Percentiles rank a stretch among this genome's conserved stretches.
Evolutionary conservation across 331 rosid genomes (phyloP).

Genomic region (Malus hybrid): DNA sequence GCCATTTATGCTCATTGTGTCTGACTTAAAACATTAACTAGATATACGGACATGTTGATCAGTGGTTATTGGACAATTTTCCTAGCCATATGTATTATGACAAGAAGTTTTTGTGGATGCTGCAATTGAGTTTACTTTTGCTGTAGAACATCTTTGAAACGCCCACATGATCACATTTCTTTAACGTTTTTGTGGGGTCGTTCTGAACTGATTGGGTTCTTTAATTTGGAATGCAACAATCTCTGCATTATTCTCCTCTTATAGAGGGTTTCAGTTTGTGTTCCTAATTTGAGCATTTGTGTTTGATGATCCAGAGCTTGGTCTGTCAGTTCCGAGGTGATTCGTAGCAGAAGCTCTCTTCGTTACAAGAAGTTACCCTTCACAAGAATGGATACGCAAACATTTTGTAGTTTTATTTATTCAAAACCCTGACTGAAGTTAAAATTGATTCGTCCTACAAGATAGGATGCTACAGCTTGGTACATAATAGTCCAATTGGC

Average conservation of each 20-base stretch:
- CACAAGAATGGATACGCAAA: slow-evolving; percentile 2
- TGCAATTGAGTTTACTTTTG: neutral
- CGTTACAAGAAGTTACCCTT: slow-evolving; percentile 17
- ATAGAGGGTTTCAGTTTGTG: neutral
- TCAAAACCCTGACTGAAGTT: neutral
- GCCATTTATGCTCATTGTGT: slow-evolving; percentile 27
- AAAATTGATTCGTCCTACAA: slow-evolving; percentile 4
- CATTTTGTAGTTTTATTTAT: slow-evolving; percentile 7
- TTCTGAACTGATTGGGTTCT: neutral
- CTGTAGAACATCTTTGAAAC: neutral
- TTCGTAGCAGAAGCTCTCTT: slow-evolving; percentile 14
- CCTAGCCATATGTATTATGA: neutral
- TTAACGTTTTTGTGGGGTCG: neutral
- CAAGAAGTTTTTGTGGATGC: neutral
- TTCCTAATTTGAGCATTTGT: slow-evolving; percentile 22
- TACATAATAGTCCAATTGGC: neutral
- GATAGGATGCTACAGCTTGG: neutral
- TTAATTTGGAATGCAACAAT: neutral
- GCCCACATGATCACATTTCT: neutral
- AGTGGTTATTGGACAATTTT: neutral
- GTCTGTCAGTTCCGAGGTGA: slow-evolving; percentile 89
- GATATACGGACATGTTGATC: neutral
- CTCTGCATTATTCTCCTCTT: neutral
- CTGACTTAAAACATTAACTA: slow-evolving; percentile 19
- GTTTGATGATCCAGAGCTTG: slow-evolving; percentile 62